These are phyloP conservation scores for Helianthus tuberosus DNA, from an alignment of 129 eudicot species.

Conservation along the genomic window DNA sequence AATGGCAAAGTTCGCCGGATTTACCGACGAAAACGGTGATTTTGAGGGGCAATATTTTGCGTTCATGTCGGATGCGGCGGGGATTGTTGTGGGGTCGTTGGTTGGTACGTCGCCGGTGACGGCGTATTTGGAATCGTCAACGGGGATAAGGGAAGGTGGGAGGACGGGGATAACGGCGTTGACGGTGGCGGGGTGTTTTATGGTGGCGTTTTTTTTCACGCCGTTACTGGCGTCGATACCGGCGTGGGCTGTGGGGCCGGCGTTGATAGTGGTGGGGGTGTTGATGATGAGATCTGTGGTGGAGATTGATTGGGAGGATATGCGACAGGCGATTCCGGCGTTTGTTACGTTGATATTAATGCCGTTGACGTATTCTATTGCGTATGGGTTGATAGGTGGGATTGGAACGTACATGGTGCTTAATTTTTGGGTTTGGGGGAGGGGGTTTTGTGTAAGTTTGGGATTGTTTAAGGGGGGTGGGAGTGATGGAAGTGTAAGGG, in stretches of 20 bases:
- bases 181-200: conserved; percentile 73
- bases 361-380: conserved; percentile 91
- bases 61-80: conserved; percentile 83
- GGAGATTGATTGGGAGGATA: too few species aligned
- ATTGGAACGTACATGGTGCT: conserved; percentile 75
- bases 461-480: conserved; percentile 36
- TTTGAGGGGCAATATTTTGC: conserved; percentile 91
- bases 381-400: conserved; percentile 90
- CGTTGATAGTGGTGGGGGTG: too few species aligned
- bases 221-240: conserved; percentile 35
- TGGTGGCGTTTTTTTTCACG: conserved; percentile 81
- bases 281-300: too few species aligned
- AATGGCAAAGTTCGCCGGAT: conserved; percentile 88
- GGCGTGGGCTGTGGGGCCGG: too few species aligned
- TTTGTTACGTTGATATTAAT: conserved; percentile 33
- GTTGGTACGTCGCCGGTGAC: conserved; percentile 93
- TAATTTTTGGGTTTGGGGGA: conserved; percentile 75
- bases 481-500: conserved; percentile 21
- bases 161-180: conserved; percentile 84
- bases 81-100: conserved; percentile 77
- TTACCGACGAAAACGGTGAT: conserved; percentile 54
- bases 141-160: conserved; percentile 89
- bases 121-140: conserved; percentile 78
- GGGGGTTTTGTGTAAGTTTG: conserved; percentile 42
- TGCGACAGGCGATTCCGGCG: too few species aligned